phyloP scores from a whole-genome alignment of 306 rosid genomes.

The Pueraria montana region DNA sequence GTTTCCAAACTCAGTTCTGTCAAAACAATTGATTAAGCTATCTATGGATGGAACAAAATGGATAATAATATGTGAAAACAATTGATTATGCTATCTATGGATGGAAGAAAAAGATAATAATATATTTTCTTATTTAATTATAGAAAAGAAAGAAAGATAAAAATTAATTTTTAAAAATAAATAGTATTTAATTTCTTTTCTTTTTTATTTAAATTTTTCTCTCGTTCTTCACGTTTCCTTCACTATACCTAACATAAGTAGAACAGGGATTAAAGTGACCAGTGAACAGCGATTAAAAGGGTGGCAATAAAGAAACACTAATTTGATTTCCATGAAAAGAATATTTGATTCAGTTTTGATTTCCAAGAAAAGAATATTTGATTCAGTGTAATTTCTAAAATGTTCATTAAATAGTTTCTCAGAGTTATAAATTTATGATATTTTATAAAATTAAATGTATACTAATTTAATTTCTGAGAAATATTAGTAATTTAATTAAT shows the following conservation, averaged over 20 bases:
- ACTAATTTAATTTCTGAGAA: background rate
- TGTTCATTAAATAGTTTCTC: background rate
- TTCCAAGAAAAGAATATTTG: background rate
- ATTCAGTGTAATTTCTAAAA: background rate
- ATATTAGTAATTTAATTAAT: no score
- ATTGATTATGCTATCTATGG: background rate
- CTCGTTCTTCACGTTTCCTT: background rate
- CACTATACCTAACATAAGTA: background rate
- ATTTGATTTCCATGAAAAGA: background rate
- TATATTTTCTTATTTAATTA: no score
- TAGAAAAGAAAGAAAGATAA: no score
- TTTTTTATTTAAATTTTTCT: background rate
- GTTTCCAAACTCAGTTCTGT: background rate
- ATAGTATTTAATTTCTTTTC: background rate
- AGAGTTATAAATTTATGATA: background rate
- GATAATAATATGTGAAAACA: background rate
- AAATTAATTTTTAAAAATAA: no score
- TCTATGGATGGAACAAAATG: background rate
- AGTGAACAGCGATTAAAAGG: background rate
- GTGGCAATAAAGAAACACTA: no score
- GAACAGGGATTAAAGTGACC: no score
- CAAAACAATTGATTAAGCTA: background rate
- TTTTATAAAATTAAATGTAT: no score
- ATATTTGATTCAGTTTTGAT: background rate
- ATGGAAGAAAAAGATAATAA: background rate